A percentile compares a stretch with the other conserved stretches of the same genome.
Conservation (phyloP, 1,284 basidiomycete species). For the Apiotrichum brassicae region DNA sequence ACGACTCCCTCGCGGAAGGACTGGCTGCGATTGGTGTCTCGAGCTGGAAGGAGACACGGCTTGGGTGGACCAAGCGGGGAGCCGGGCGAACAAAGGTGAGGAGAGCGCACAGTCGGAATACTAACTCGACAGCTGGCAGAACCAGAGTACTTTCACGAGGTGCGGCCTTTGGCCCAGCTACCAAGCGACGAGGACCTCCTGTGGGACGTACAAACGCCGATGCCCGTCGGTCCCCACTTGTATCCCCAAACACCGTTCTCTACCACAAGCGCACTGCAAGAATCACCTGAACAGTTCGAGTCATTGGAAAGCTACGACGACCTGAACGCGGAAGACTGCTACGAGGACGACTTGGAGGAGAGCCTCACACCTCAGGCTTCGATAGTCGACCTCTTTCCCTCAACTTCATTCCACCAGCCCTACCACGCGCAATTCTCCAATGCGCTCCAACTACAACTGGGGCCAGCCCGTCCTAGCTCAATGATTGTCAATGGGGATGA, state of each 20-base stretch:
- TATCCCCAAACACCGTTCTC: too few relatives aligned
- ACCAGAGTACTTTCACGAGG: neutral
- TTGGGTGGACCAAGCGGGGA: constrained; percentile 4
- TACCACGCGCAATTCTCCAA: too few relatives aligned
- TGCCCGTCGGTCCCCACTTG: too few relatives aligned
- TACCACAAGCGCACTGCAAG: too few relatives aligned
- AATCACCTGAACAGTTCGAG: too few relatives aligned
- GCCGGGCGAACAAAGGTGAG: constrained; percentile 5
- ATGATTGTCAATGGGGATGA: too few relatives aligned
- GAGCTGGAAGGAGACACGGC: constrained; percentile 14
- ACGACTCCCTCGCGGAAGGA: constrained; percentile 8
- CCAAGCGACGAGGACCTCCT: neutral
- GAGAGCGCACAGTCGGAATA: neutral
- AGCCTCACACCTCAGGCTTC: neutral
- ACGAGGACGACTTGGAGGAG: neutral
- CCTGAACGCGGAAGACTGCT: neutral
- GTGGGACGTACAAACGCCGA: neutral
- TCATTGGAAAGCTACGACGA: too few relatives aligned
- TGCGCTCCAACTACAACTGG: too few relatives aligned
- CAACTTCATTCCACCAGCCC: too few relatives aligned
- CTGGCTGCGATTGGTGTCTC: constrained; percentile 12
- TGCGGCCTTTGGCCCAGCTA: neutral
- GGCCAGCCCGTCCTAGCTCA: too few relatives aligned
- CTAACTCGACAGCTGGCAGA: neutral
- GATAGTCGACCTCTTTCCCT: too few relatives aligned